Evolutionary conservation across 805 yeast genomes (phyloP), one percentile per base, ranked within the genome.

Genomic region (Pichia cabralensis): DNA sequence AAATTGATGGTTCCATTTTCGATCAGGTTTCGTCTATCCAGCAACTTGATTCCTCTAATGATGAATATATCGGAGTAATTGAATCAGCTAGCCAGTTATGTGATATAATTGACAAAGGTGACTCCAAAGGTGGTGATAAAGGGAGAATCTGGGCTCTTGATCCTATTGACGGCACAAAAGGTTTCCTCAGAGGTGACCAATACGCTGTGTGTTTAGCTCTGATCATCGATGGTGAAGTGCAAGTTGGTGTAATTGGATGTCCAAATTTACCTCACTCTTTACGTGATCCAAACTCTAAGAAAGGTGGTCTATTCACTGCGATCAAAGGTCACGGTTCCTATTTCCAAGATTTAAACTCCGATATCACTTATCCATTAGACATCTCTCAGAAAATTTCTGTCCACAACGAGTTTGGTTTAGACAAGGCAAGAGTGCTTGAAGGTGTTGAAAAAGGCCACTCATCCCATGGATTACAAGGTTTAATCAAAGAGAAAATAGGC

Each of bases 81-180:
- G 41, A 49, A 9, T 52, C 64, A 3, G 52, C 69, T 22, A 64
- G 66, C 1, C 67, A 71, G 22, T 67, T 89, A 31, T 69, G 70
- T 44, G 64, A 70, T 6, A 66, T 80, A 18, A 81, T 92, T 38
- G 95, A 86, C 52, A 60, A 67, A 40, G 98, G 98, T 31, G 68
- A 72, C 49, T 82, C 81, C 26, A 55, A 67, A 41, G 97, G 96
- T 35, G 95, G 96, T 5, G 46, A 60, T 22, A 63, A 57, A 24
- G 94, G 95, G 17, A 67, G 98, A 41, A 76, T 84, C 53, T 92
- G 99, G 99, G 95, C 96, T 1, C 62, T 92, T 50, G 99, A 92
- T 52, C 99, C 99, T 26, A 88, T 92, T 42, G 99, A 92, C 53
- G 99, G 99, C 7, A 92, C 99, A 15, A 92, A 79, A 55, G 99